A percentile compares a stretch with the other conserved stretches of the same genome.
Conservation (phyloP, 1,284 basidiomycete species). For the Coniferiporia sulphurascens region DNA sequence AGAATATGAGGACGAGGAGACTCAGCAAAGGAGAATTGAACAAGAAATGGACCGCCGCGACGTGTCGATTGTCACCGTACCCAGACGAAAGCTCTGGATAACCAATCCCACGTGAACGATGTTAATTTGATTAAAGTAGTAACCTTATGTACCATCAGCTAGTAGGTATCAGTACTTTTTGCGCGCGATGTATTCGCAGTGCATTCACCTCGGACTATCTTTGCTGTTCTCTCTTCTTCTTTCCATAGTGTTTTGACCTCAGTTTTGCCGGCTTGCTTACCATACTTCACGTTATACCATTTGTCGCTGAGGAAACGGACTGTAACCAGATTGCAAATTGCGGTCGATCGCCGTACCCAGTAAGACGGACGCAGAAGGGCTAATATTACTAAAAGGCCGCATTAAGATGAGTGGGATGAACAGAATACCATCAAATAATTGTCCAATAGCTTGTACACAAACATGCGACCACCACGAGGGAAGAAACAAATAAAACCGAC, state of each 20-base stretch:
- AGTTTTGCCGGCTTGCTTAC: neutral
- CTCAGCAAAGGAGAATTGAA: conserved; percentile 66
- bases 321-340: no score
- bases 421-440: neutral
- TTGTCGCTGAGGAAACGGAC: neutral
- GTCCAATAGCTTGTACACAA: neutral
- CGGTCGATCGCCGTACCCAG: neutral
- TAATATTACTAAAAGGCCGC: neutral
- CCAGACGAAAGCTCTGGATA: conserved; percentile 66
- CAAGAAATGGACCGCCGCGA: conserved; percentile 74
- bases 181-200: neutral
- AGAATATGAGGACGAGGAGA: conserved; percentile 67
- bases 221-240: neutral
- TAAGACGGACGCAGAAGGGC: neutral
- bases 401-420: neutral
- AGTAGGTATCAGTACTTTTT: neutral
- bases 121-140: neutral
- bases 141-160: neutral
- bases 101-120: conserved; percentile 45
- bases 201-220: neutral
- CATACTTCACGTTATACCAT: neutral
- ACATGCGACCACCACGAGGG: conserved; percentile 12
- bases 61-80: conserved; percentile 75
- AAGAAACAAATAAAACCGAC: conserved; percentile 1
- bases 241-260: neutral